A percentile compares a stretch with the other conserved stretches of the same genome.
These are phyloP conservation scores for Candida mesenterica DNA, from an alignment of 1,139 yeast genomes.

Conservation along the genomic window DNA sequence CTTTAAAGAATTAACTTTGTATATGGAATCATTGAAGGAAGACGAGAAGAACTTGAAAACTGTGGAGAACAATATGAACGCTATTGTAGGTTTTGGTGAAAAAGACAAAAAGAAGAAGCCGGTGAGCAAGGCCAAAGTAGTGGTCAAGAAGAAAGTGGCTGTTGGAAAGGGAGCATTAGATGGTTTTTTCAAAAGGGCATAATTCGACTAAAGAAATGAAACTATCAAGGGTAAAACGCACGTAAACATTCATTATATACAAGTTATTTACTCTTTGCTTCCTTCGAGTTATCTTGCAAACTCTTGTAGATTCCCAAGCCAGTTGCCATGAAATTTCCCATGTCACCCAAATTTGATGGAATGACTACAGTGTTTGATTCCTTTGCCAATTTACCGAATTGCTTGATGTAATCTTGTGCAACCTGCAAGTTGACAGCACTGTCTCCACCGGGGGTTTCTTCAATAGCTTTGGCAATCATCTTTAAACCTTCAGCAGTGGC, in stretches of 20 bases:
- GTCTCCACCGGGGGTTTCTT: conserved; percentile 65
- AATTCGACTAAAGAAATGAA: conserved; percentile 2
- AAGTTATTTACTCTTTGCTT: neutral
- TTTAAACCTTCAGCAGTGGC: conserved; percentile 76
- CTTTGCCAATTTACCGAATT: conserved; percentile 80
- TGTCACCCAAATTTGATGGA: conserved; percentile 74
- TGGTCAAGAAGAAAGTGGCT: conserved; percentile 40
- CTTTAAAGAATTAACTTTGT: conserved; percentile 29
- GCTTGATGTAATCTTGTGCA: conserved; percentile 81
- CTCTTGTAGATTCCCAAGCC: conserved; percentile 72
- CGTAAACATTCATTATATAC: no score
- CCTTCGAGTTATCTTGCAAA: conserved; percentile 25
- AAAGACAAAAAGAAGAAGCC: conserved; percentile 19
- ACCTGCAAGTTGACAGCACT: conserved; percentile 78
- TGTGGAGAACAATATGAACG: conserved; percentile 38
- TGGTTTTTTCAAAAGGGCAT: conserved; percentile 51
- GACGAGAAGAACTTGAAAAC: conserved; percentile 28
- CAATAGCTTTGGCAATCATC: conserved; percentile 64
- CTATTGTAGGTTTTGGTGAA: conserved; percentile 20
- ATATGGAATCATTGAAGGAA: conserved; percentile 26
- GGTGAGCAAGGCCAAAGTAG: conserved; percentile 16
- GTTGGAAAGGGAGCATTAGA: conserved; percentile 63
- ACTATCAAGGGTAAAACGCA: neutral
- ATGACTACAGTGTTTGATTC: conserved; percentile 75
- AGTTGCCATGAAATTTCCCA: conserved; percentile 72